phyloP scores from a whole-genome alignment of 495 filamentous ascomycete species.

The Aspergillus nidulans region DNA sequence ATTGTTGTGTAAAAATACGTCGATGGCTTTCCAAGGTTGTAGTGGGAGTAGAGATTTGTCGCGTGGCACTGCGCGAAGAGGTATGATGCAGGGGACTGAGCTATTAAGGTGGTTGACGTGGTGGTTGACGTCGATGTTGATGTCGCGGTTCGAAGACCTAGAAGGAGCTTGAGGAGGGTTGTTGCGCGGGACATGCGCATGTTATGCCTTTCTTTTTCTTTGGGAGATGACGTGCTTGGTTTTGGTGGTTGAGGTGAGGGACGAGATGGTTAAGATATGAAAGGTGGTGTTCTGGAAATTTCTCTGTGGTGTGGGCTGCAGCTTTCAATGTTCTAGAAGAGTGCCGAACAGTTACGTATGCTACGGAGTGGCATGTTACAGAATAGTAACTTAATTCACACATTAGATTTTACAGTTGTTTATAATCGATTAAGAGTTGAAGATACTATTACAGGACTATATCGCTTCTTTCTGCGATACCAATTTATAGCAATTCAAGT shows the following conservation, averaged over 20 bases:
- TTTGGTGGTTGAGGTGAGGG: not conserved
- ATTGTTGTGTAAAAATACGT: constrained; percentile 11
- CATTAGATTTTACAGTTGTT: not conserved
- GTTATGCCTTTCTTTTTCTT: not conserved
- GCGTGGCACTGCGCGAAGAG: not conserved
- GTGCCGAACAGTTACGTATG: not conserved
- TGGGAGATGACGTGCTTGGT: not conserved
- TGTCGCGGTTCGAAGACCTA: constrained; percentile 6
- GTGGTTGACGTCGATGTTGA: constrained; percentile 26
- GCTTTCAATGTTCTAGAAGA: not conserved
- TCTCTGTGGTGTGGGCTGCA: constrained; percentile 3
- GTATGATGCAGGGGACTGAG: not conserved
- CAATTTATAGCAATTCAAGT: not conserved
- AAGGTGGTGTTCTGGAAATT: constrained; percentile 27
- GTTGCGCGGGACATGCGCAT: constrained; percentile 27
- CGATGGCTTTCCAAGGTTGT: not conserved
- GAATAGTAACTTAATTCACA: not conserved
- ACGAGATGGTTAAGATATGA: constrained; percentile 1
- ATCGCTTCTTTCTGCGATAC: no score
- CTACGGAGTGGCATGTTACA: no score
- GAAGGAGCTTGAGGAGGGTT: constrained; percentile 28
- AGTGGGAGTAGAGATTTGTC: constrained; percentile 7
- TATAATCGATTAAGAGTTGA: not conserved
- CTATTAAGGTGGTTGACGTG: constrained; percentile 25
- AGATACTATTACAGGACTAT: no score